Percentiles rank a stretch among this genome's conserved stretches.
Conservation (phyloP, 345 rosid genomes). For the Salix brachista region DNA sequence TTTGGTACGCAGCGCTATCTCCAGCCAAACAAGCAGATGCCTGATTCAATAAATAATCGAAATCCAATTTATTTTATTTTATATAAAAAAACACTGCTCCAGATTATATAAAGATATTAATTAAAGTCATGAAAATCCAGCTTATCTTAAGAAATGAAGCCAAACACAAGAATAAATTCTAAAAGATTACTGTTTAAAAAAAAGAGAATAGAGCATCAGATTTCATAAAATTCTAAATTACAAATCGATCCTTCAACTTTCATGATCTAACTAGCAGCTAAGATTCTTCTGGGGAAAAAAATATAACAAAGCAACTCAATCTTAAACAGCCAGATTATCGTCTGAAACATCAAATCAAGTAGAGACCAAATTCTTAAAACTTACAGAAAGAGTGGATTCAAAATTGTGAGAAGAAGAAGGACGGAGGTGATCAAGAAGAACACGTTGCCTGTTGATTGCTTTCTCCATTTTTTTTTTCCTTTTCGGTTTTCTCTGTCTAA, state of each 20-base stretch:
- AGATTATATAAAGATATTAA: not conserved
- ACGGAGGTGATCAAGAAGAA: constrained; percentile 83
- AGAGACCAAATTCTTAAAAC: constrained; percentile 11
- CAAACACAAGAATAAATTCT: not conserved
- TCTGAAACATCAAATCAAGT: not conserved
- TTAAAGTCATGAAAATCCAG: not conserved
- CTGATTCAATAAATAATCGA: constrained; percentile 23
- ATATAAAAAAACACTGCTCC: not conserved
- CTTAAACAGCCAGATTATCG: not conserved
- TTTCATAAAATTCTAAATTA: not conserved
- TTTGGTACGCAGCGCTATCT: constrained; percentile 85
- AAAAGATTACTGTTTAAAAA: not conserved
- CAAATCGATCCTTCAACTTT: not conserved
- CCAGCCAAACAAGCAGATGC: constrained; percentile 79
- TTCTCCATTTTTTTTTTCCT: constrained; percentile 53
- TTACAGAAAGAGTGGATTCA: constrained; percentile 65
- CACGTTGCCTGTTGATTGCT: constrained; percentile 78
- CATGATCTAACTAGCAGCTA: not conserved
- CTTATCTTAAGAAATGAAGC: not conserved
- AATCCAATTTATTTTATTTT: not conserved
- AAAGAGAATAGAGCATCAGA: not conserved
- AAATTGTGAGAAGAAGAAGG: constrained; percentile 55
- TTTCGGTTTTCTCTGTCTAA: not conserved
- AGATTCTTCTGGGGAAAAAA: too few relatives aligned
- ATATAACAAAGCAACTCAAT: not conserved